Base-by-base conservation (phyloP, 805 yeast species). In the Candida gorgasii region DNA sequence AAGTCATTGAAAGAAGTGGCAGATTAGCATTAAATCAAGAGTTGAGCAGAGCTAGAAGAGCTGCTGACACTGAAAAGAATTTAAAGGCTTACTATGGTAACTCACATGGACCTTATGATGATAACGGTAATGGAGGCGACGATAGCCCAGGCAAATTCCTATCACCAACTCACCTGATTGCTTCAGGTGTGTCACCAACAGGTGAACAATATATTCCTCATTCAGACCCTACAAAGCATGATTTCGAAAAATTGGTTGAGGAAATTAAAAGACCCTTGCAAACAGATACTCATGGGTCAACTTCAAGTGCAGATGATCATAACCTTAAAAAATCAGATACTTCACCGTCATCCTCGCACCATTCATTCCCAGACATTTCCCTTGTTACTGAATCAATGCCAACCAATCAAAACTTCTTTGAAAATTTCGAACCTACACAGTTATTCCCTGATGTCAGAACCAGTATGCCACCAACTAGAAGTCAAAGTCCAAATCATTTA, bases 381-480 rank as follows among this genome's bases (percentile, higher is more conserved):
- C 70, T 80, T 36, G 75, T 80, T 40, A 76, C 84, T 7, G 73
- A 73, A 43, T 73, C 67, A 45, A 63, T 78, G 44, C 70, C 84
- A 15, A 67, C 75, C 24, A 67, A 69, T 32, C 63, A 55, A 43
- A 65, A 65, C 19, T 73, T 74, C 52, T 63, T 69, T 42, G 79
- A 74, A 40, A 74, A 75, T 47, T 78, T 78, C 58, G 79, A 78
- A 54, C 82, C 82, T 13, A 69, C 79, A 12, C 82, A 76, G 47
- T 66, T 78, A 48, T 78, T 78, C 50, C 82, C 82, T 4, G 63
- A 57, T 17, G 55, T 52, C 53, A 69, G 51, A 49, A 49, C 42
- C 40, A 67, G 73, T 42, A 45, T 51, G 13, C 72, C 73, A 3
- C 62, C 65, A 4, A 64, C 72, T 2, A 52, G 73, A 38, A 60